Evolutionary conservation across 2,329 filamentous ascomycete species (phyloP).

Genomic region (Tolypocladium nubicola): DNA sequence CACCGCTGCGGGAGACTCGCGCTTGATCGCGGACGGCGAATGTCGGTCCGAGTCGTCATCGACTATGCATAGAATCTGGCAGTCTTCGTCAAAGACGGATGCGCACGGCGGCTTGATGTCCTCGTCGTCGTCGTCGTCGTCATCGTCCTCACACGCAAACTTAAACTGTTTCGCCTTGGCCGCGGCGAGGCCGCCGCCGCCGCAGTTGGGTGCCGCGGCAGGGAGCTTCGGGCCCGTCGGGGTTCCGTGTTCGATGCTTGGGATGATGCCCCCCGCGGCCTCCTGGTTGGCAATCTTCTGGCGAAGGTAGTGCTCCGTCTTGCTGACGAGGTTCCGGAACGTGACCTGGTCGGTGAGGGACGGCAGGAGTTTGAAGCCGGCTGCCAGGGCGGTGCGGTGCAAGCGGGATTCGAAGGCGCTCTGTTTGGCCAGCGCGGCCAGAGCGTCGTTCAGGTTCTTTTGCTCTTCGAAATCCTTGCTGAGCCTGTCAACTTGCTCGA

Average conservation of each 20-base stretch:
- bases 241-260: neutral
- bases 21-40: neutral
- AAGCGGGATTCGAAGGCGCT: neutral
- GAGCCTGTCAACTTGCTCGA: neutral
- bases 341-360: neutral
- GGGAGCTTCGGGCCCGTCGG: neutral
- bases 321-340: neutral
- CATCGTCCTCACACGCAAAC: neutral
- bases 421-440: neutral
- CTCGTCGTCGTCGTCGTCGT: neutral
- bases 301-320: neutral
- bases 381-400: slow-evolving; percentile 4
- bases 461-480: neutral
- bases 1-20: neutral
- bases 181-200: neutral
- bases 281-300: neutral
- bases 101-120: neutral
- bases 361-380: slow-evolving; percentile 3
- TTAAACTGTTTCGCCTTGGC: neutral
- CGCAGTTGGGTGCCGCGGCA: neutral
- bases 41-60: neutral
- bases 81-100: neutral
- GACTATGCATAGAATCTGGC: neutral
- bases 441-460: neutral
- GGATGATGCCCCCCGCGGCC: too few relatives aligned